These are phyloP conservation scores for Aspergillus sp. DNA, from an alignment of 2,329 filamentous ascomycete genomes.

Conservation along the genomic window DNA sequence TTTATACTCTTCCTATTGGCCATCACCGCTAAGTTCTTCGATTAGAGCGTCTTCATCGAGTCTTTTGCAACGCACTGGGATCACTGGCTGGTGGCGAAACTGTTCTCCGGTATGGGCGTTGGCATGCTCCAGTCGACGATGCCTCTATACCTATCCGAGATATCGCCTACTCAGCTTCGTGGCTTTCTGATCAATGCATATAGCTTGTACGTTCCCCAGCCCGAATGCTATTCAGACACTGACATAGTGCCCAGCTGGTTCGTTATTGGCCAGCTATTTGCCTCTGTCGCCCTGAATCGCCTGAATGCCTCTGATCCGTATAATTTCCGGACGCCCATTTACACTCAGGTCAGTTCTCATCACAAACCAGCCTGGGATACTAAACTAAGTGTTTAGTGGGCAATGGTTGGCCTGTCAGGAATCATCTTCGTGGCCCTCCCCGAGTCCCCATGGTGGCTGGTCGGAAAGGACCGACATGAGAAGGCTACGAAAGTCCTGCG, in stretches of 20 bases:
- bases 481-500: constrained; percentile 26
- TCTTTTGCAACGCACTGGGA: constrained; percentile 39
- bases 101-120: constrained; percentile 42
- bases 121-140: constrained; percentile 46
- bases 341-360: constrained; percentile 37
- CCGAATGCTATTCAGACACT: rapidly evolving
- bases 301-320: constrained; percentile 32
- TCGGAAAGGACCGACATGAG: constrained; percentile 10
- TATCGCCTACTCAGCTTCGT: constrained; percentile 42
- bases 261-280: constrained; percentile 45
- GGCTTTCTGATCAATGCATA: constrained; percentile 45
- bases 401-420: constrained; percentile 40
- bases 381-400: constrained; percentile 35
- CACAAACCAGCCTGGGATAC: no score
- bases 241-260: constrained; percentile 37
- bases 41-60: constrained; percentile 39
- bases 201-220: constrained; percentile 30
- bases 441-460: constrained; percentile 15
- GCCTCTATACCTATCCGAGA: constrained; percentile 45
- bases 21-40: background rate
- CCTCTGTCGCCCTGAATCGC: constrained; percentile 42
- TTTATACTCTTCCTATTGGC: no score
- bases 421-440: constrained; percentile 11
- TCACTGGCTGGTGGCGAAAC: constrained; percentile 41
- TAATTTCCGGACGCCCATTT: constrained; percentile 43